phyloP scores from a whole-genome alignment of 1,284 basidiomycete species.

The Sanghuangporus weigelae region DNA sequence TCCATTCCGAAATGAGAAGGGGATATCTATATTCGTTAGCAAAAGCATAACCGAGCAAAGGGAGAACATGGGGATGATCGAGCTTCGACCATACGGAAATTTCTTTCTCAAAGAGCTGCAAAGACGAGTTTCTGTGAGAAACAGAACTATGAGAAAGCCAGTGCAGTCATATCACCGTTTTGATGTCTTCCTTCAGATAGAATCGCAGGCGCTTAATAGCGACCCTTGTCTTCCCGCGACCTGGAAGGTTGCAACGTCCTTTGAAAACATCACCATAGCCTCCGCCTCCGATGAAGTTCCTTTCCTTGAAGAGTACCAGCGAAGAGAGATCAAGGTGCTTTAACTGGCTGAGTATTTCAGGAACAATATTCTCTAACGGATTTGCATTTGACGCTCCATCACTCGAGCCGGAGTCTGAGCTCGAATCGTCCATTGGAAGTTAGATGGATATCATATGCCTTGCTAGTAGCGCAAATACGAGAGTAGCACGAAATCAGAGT shows the following conservation, averaged over 20 bases:
- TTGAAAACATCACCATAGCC: slow-evolving; percentile 4
- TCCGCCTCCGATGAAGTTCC: slow-evolving; percentile 1
- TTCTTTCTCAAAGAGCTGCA: slow-evolving; percentile 3
- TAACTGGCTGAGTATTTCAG: not conserved
- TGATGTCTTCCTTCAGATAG: slow-evolving; percentile 10
- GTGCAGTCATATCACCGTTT: not conserved
- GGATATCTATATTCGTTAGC: slow-evolving; percentile 4
- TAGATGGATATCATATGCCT: too few species aligned
- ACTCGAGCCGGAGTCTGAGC: not conserved
- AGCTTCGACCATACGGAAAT: slow-evolving; percentile 12
- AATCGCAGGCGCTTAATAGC: slow-evolving; percentile 5
- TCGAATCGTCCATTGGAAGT: not conserved
- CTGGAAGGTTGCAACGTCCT: not conserved
- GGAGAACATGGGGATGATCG: slow-evolving; percentile 1
- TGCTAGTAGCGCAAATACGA: too few species aligned
- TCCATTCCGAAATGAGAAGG: slow-evolving; percentile 11
- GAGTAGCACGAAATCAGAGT: too few species aligned
- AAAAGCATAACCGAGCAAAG: slow-evolving; percentile 6
- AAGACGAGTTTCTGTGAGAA: not conserved
- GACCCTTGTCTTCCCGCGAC: not conserved
- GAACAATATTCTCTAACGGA: not conserved
- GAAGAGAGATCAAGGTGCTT: slow-evolving; percentile 1
- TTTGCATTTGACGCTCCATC: not conserved
- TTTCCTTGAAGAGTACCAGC: not conserved
- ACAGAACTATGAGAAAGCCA: not conserved